These are phyloP conservation scores for Rutstroemia sp. DNA, from an alignment of 2,329 filamentous ascomycete genomes.

Conservation along the genomic window DNA sequence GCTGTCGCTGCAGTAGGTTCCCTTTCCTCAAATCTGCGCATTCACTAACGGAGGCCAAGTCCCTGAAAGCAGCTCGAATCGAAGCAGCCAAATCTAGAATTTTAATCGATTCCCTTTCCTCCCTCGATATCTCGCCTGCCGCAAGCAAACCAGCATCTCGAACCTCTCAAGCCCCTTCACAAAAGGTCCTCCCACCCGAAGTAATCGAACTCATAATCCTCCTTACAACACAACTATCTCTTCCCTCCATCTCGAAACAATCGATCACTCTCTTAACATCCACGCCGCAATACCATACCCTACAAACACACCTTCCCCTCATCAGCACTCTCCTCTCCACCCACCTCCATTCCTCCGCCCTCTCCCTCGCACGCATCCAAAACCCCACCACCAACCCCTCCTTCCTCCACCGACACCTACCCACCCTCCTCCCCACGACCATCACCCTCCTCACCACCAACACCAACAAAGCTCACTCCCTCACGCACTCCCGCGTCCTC, in stretches of 20 bases:
- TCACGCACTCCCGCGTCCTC: neutral
- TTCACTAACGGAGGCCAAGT: constrained; percentile 35
- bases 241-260: constrained; percentile 29
- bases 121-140: constrained; percentile 30
- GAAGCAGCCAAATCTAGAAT: constrained; percentile 43
- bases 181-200: constrained; percentile 33
- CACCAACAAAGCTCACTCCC: neutral
- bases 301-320: constrained; percentile 41
- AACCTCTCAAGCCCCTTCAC: constrained; percentile 7
- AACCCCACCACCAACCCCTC: constrained; percentile 41
- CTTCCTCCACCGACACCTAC: constrained; percentile 50
- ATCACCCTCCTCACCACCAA: constrained; percentile 28
- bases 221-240: constrained; percentile 38
- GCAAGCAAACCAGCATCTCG: constrained; percentile 21
- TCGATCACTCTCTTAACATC: constrained; percentile 40
- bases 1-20: constrained; percentile 43
- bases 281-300: constrained; percentile 40
- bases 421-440: constrained; percentile 38
- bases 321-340: constrained; percentile 42
- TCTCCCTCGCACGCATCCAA: constrained; percentile 41
- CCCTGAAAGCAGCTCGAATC: constrained; percentile 42
- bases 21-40: neutral
- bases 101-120: constrained; percentile 42
- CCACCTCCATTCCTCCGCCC: constrained; percentile 42
- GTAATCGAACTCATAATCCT: constrained; percentile 48